Evolutionary conservation across 2,329 filamentous ascomycete genomes (phyloP).

Genomic region (Cercospora citrullina): DNA sequence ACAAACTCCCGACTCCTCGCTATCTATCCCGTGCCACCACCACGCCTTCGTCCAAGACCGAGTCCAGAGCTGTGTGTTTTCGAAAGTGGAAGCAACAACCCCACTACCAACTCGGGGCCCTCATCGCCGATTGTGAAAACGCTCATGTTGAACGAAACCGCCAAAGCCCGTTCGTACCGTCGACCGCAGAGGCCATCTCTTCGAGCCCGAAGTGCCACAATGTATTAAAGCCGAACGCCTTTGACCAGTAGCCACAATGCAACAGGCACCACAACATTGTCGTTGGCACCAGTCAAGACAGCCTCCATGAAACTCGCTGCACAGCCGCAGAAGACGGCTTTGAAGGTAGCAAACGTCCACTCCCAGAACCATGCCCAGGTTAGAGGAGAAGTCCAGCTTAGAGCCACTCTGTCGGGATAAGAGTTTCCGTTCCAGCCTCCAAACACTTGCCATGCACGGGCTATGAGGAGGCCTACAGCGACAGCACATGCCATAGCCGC

Average conservation of each 20-base stretch:
- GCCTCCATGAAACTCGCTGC: constrained; percentile 91
- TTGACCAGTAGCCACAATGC: constrained; percentile 90
- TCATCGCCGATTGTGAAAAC: neutral
- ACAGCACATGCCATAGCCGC: constrained; percentile 81
- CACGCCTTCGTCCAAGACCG: neutral
- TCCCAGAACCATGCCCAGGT: constrained; percentile 24
- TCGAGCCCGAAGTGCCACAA: neutral
- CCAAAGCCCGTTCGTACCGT: neutral
- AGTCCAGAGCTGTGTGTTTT: neutral
- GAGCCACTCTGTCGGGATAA: constrained; percentile 12
- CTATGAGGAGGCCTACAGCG: constrained; percentile 67
- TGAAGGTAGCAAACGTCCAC: constrained; percentile 46
- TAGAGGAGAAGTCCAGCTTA: constrained; percentile 5
- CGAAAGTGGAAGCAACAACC: neutral
- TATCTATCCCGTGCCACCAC: constrained; percentile 6
- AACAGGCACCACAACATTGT: constrained; percentile 95
- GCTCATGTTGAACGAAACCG: neutral
- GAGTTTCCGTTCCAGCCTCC: constrained; percentile 65
- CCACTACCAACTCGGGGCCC: neutral
- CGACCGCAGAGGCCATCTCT: neutral
- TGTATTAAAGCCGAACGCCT: constrained; percentile 60
- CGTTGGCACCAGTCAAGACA: constrained; percentile 92
- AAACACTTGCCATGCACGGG: constrained; percentile 70
- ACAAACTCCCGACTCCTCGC: constrained; percentile 8
- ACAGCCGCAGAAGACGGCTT: constrained; percentile 70